Conservation (phyloP, 2,329 filamentous ascomycete genomes). For the Paecilomyces sp. region DNA sequence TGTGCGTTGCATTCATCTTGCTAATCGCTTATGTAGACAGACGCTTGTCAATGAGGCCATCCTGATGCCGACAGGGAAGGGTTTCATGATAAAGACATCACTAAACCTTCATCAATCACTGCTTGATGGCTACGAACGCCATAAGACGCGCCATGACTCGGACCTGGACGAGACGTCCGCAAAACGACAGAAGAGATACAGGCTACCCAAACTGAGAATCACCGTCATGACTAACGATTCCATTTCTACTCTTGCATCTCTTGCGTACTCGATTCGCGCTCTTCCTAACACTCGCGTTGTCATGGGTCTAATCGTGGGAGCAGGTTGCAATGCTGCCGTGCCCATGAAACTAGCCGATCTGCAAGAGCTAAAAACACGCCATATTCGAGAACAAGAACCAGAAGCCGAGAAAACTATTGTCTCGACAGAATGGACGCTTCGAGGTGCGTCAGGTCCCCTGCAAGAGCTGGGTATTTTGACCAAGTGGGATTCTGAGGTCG, state of each 20-base stretch:
- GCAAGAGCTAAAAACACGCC: constrained; percentile 51
- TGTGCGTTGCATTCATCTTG: constrained; percentile 2
- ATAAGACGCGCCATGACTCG: constrained; percentile 24
- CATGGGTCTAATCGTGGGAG: constrained; percentile 72
- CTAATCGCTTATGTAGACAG: constrained; percentile 27
- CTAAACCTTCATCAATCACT: constrained; percentile 26
- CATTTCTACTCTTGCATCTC: constrained; percentile 68
- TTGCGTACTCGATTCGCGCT: constrained; percentile 61
- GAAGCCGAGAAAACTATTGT: constrained; percentile 57
- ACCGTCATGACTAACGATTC: constrained; percentile 72
- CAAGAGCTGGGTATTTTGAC: constrained; percentile 55
- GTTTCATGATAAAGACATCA: constrained; percentile 35
- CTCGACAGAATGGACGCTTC: constrained; percentile 76
- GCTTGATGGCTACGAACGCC: constrained; percentile 33
- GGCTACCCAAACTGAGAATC: constrained; percentile 58
- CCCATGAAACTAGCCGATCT: constrained; percentile 56
- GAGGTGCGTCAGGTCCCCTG: constrained; percentile 59
- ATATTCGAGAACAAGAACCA: constrained; percentile 37
- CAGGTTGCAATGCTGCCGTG: constrained; percentile 70
- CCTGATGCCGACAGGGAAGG: constrained; percentile 47
- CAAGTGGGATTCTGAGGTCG: constrained; percentile 60
- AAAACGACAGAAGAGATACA: constrained; percentile 22
- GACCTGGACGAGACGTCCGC: constrained; percentile 16
- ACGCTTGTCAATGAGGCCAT: constrained; percentile 44
- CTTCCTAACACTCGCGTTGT: constrained; percentile 53